Evolutionary conservation across 495 filamentous ascomycete species (phyloP).

Genomic region (Bacidia gigantensis): DNA sequence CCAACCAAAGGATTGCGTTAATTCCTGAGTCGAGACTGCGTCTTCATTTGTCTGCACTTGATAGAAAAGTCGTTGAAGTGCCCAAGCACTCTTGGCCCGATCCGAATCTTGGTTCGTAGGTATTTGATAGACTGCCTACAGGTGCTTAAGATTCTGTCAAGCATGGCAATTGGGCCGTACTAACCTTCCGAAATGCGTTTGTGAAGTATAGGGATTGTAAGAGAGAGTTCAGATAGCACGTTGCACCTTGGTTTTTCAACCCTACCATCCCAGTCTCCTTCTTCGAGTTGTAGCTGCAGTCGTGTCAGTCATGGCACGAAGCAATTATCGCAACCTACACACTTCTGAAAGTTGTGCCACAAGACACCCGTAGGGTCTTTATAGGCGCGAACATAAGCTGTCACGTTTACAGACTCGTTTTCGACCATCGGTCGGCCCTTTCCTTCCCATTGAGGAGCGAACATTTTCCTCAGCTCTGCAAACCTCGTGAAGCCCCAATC

Average conservation of each 20-base stretch:
- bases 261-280: slow-evolving; percentile 97
- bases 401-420: slow-evolving; percentile 72
- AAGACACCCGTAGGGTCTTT: slow-evolving; percentile 98
- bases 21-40: slow-evolving; percentile 79
- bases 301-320: slow-evolving; percentile 16
- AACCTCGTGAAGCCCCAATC: slow-evolving; percentile 98
- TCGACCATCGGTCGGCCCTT: slow-evolving; percentile 67
- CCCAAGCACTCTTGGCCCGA: slow-evolving; percentile 78
- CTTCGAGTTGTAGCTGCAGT: slow-evolving; percentile 79
- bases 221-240: slow-evolving; percentile 95
- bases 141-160: slow-evolving; percentile 11
- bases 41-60: slow-evolving; percentile 69
- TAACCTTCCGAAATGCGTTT: slow-evolving; percentile 87
- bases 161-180: slow-evolving; percentile 3
- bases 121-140: slow-evolving; percentile 89
- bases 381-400: slow-evolving; percentile 83
- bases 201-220: slow-evolving; percentile 96
- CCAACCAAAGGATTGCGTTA: slow-evolving; percentile 95
- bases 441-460: slow-evolving; percentile 55
- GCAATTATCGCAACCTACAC: slow-evolving; percentile 13
- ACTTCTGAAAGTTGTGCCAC: slow-evolving; percentile 97
- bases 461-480: slow-evolving; percentile 69
- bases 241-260: slow-evolving; percentile 93
- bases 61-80: slow-evolving; percentile 87
- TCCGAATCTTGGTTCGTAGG: slow-evolving; percentile 75